phyloP scores from a whole-genome alignment of 2,329 filamentous ascomycete genomes.

The Incumbomyces delicatus region DNA sequence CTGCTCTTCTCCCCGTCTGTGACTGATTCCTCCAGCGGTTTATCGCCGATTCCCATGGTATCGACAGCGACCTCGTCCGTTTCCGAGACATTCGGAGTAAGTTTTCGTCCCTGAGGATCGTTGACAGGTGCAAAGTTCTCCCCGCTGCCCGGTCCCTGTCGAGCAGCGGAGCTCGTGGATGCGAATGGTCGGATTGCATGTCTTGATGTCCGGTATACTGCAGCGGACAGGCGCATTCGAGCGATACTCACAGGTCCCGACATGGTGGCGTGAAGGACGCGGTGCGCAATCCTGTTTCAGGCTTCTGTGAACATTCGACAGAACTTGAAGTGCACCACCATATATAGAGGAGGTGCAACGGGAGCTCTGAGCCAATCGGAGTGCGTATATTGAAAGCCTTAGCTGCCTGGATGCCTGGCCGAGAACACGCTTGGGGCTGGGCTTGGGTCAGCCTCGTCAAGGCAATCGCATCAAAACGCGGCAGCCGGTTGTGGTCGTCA shows the following conservation, averaged over 20 bases:
- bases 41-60: slow-evolving; percentile 41
- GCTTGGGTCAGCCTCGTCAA: slow-evolving; percentile 1
- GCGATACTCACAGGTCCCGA: slow-evolving; percentile 1
- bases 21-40: slow-evolving; percentile 45
- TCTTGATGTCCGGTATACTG: slow-evolving; percentile 3
- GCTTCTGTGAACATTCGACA: not conserved
- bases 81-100: slow-evolving; percentile 47
- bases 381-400: not conserved
- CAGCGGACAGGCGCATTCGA: slow-evolving; percentile 8
- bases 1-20: slow-evolving; percentile 47
- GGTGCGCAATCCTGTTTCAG: not conserved
- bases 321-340: not conserved
- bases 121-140: slow-evolving; percentile 43
- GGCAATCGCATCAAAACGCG: slow-evolving; percentile 3
- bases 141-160: slow-evolving; percentile 17
- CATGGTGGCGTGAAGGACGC: not conserved
- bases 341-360: slow-evolving; percentile 44
- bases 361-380: slow-evolving; percentile 7
- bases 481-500: not conserved
- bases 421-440: no score
- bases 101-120: slow-evolving; percentile 44
- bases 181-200: slow-evolving; percentile 9
- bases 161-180: slow-evolving; percentile 18
- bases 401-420: no score
- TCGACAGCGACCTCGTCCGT: slow-evolving; percentile 50